These are phyloP conservation scores for Silene noctiflora DNA, from an alignment of 179 eudicot genomes.

Conservation along the genomic window DNA sequence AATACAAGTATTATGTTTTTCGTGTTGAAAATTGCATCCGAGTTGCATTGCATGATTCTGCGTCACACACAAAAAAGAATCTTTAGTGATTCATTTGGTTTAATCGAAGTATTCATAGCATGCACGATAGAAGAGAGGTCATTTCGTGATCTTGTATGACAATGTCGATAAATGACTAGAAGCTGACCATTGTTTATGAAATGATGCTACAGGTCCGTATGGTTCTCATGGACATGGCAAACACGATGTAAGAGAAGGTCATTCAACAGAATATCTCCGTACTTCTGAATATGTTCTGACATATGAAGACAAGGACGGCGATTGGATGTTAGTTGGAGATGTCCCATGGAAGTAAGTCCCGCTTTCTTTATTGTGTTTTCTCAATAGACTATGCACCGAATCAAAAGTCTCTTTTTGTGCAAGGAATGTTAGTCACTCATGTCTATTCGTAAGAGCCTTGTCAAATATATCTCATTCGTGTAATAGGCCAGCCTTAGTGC, in stretches of 20 bases:
- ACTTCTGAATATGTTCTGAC: constrained; percentile 61
- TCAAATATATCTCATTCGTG: background rate
- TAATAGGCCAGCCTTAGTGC: too few species aligned
- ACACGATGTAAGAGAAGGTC: constrained; percentile 38
- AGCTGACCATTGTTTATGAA: constrained; percentile 4
- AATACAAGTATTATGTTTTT: background rate
- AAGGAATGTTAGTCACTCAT: constrained; percentile 4
- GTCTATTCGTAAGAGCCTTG: constrained; percentile 19
- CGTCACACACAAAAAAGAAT: too few species aligned
- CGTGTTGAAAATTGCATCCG: too few species aligned
- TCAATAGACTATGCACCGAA: constrained; percentile 27
- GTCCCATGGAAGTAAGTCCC: constrained; percentile 70
- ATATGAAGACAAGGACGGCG: constrained; percentile 63
- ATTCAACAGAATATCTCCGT: constrained; percentile 43
- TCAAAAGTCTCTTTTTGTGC: background rate
- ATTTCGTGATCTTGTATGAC: too few species aligned
- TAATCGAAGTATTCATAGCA: too few species aligned
- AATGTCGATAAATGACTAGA: background rate
- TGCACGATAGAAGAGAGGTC: too few species aligned
- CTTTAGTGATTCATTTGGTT: too few species aligned
- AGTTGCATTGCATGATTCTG: too few species aligned
- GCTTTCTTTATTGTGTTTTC: constrained; percentile 23
- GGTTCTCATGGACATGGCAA: constrained; percentile 36
- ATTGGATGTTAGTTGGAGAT: constrained; percentile 78
- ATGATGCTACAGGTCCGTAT: constrained; percentile 44